phyloP scores from a whole-genome alignment of 768 basidiomycete species.

The Trichaptum fuscoviolaceum region DNA sequence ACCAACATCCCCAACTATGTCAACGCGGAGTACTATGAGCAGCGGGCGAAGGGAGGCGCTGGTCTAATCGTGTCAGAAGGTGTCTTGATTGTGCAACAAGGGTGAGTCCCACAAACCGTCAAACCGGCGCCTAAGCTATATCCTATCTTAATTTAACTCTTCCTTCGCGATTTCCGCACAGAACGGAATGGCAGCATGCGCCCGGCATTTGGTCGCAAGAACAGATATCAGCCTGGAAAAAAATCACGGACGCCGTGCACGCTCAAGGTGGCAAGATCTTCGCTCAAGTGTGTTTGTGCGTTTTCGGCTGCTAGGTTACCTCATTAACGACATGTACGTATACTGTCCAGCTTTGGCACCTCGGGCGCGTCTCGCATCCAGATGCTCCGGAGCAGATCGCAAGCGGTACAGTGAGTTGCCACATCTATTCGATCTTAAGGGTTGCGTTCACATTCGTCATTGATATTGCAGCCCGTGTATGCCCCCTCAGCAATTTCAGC shows the following conservation, averaged over 20 bases:
- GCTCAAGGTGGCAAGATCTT: constrained; percentile 38
- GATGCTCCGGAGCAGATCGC: constrained; percentile 35
- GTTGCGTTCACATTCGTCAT: neutral
- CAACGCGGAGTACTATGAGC: constrained; percentile 38
- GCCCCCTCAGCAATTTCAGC: constrained; percentile 41
- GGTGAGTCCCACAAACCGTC: constrained; percentile 21
- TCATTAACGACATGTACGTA: neutral
- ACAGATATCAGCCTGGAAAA: constrained; percentile 41
- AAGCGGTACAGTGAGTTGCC: constrained; percentile 25
- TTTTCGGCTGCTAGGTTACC: neutral
- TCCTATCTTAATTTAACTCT: neutral
- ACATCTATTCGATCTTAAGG: neutral
- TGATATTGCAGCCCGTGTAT: constrained; percentile 33
- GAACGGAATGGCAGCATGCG: constrained; percentile 39
- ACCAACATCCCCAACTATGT: constrained; percentile 33
- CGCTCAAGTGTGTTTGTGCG: constrained; percentile 32
- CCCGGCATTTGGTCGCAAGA: constrained; percentile 44
- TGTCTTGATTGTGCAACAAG: constrained; percentile 35
- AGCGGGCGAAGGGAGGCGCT: constrained; percentile 34
- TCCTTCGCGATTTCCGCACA: constrained; percentile 17
- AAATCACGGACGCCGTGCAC: constrained; percentile 43
- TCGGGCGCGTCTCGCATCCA: constrained; percentile 33
- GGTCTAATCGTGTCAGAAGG: constrained; percentile 39
- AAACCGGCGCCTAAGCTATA: neutral
- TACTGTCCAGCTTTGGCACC: constrained; percentile 32